These are phyloP conservation scores for Botryotinia calthae DNA, from an alignment of 2,329 filamentous ascomycete genomes.

Conservation along the genomic window DNA sequence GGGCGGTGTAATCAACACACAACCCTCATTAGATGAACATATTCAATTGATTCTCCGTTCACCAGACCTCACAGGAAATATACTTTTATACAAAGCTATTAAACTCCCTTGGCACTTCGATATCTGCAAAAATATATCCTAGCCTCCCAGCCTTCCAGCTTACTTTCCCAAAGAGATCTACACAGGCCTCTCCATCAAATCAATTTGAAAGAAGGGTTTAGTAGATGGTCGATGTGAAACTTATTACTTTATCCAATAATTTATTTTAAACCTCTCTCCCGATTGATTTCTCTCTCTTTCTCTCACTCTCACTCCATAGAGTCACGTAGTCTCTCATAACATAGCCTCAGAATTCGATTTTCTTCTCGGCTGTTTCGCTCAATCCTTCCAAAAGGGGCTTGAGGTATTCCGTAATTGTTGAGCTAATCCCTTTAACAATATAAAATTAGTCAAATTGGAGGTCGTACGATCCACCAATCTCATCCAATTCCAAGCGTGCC, in stretches of 20 bases:
- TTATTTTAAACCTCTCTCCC: not conserved
- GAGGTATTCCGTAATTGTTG: not conserved
- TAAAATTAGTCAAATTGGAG: not conserved
- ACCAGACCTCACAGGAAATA: not conserved
- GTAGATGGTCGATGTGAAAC: conserved; percentile 3
- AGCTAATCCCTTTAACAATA: not conserved
- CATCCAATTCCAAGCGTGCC: not conserved
- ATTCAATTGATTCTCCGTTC: not conserved
- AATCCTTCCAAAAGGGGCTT: not conserved
- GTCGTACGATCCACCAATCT: conserved; percentile 3
- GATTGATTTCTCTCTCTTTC: not conserved
- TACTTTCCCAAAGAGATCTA: conserved; percentile 2
- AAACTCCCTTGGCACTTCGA: not conserved
- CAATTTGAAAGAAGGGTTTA: not conserved
- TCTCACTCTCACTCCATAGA: not conserved
- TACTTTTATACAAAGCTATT: not conserved
- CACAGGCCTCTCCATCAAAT: conserved; percentile 17
- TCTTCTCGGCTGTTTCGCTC: conserved; percentile 1
- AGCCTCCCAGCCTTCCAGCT: not conserved
- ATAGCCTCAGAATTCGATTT: not conserved
- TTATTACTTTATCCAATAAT: not conserved
- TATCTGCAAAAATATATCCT: conserved; percentile 7
- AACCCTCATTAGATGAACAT: not conserved
- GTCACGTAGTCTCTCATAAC: not conserved
- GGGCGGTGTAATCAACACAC: not conserved